Base-by-base conservation (phyloP, 805 yeast genomes). In the Hyphopichia homilentoma region DNA sequence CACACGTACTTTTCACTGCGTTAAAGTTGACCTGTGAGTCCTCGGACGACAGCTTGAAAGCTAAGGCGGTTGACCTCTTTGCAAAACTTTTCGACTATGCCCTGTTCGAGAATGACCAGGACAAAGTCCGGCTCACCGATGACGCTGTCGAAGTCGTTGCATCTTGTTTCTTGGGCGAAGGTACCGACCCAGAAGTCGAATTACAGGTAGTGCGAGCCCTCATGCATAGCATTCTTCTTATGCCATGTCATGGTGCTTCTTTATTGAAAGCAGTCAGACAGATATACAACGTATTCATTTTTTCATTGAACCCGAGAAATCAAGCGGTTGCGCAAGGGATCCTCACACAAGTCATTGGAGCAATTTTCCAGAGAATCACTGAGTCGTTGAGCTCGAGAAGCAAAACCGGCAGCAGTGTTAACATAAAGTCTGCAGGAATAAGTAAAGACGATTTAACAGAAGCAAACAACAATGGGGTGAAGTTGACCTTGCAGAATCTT, bases 321-420 rank as follows among this genome's bases (percentile, higher is more conserved):
- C 98, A 93, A 60, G 84, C 88, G 1, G 80, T 89, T 38, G 97
- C 98, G 0, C 97, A 94, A 64, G 97, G 96, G 1, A 83, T 93
- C 6, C 69, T 93, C 43, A 85, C 94, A 3, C 99, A 93, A 61
- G 83, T 90, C 48, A 86, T 93, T 15, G 79, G 80, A 34, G 79
- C 85, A 6, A 81, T 89, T 7, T 93, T 87, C 61, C 95, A 84
- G 40, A 76, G 93, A 41, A 66, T 67, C 16, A 41, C 52, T 25
- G 69, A 64, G 27, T 43, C 55, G 1, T 42, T 47, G 68, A 70
- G 40, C 57, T 78, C 65, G 75, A 75, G 44, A 65, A 65, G 21
- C 25, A 39, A 47, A 19, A 36, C 49, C 8, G 43, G 42, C 25
- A 47, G 51, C 21, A 42, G 37, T 25, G 32, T 50, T 8, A 48